Percentiles rank a stretch among this genome's conserved stretches.
phyloP scores from a whole-genome alignment of 805 yeast genomes.

The Cyberlindnera meyerae region DNA sequence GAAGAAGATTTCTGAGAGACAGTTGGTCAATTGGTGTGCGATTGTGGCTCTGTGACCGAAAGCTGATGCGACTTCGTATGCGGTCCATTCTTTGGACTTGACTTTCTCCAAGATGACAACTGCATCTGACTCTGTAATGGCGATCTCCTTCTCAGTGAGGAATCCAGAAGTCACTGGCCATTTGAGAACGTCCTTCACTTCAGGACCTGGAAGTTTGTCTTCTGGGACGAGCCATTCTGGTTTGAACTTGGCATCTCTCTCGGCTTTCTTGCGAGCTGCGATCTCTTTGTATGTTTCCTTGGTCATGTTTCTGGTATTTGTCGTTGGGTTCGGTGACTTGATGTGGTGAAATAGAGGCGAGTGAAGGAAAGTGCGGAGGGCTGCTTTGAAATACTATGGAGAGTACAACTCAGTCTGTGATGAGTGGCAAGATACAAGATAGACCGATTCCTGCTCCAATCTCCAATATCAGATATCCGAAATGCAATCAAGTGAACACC shows the following conservation, averaged over 20 bases:
- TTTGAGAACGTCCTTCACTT: constrained; percentile 34
- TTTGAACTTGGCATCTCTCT: constrained; percentile 37
- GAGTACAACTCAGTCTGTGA: too few species aligned
- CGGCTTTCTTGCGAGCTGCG: constrained; percentile 36
- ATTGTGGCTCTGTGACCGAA: constrained; percentile 55
- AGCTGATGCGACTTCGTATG: constrained; percentile 46
- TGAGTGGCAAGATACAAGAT: too few species aligned
- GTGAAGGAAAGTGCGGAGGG: too few species aligned
- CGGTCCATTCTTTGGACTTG: constrained; percentile 30
- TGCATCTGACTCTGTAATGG: constrained; percentile 25
- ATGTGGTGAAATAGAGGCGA: too few species aligned
- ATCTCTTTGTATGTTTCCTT: constrained; percentile 31
- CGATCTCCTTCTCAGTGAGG: constrained; percentile 32
- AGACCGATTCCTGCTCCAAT: too few species aligned
- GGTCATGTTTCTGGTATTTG: constrained; percentile 8
- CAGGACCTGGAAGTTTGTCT: constrained; percentile 13
- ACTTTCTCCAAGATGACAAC: constrained; percentile 24
- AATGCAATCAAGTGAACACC: too few species aligned
- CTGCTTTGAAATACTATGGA: too few species aligned
- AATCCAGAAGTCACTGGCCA: constrained; percentile 34
- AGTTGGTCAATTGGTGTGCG: constrained; percentile 49
- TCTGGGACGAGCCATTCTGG: constrained; percentile 19
- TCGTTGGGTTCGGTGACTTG: too few species aligned
- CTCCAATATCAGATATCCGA: too few species aligned
- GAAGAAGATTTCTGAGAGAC: constrained; percentile 36